A percentile compares a stretch with the other conserved stretches of the same genome.
These are phyloP conservation scores for Epichloe sibirici DNA, from an alignment of 2,329 filamentous ascomycete species.

Conservation along the genomic window DNA sequence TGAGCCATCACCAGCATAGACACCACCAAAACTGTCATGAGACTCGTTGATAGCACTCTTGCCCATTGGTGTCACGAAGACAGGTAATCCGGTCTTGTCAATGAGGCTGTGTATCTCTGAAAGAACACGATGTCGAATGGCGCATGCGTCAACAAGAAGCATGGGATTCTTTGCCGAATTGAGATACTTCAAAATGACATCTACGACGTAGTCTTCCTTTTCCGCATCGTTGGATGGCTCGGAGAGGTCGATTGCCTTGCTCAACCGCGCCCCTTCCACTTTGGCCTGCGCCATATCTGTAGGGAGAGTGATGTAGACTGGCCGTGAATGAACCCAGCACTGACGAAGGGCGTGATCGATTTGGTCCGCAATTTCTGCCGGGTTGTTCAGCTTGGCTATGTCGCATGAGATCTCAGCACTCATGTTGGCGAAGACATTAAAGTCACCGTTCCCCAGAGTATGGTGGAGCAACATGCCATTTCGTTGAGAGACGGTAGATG, in stretches of 20 bases:
- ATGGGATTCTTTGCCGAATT: conserved; percentile 62
- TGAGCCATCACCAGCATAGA: conserved; percentile 72
- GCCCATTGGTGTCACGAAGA: conserved; percentile 84
- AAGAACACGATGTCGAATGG: conserved; percentile 62
- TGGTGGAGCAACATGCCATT: conserved; percentile 47
- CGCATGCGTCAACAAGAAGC: conserved; percentile 73
- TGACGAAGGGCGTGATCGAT: conserved; percentile 68
- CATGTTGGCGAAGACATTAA: conserved; percentile 74
- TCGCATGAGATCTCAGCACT: conserved; percentile 58
- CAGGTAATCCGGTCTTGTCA: conserved; percentile 60
- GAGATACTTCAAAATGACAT: conserved; percentile 62
- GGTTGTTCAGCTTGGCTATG: conserved; percentile 57
- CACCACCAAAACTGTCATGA: conserved; percentile 64
- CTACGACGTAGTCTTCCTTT: conserved; percentile 71
- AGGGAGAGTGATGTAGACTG: conserved; percentile 75
- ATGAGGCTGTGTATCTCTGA: conserved; percentile 62
- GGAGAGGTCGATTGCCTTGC: conserved; percentile 56
- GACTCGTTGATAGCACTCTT: conserved; percentile 74
- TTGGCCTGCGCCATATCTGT: conserved; percentile 70
- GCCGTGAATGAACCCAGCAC: conserved; percentile 62
- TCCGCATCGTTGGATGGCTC: conserved; percentile 54
- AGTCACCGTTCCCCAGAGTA: conserved; percentile 67
- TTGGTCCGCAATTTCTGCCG: conserved; percentile 55
- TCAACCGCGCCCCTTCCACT: conserved; percentile 59
- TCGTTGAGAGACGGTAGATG: conserved; percentile 34